phyloP scores from a whole-genome alignment of 2,329 filamentous ascomycete species.

The Curvularia eragrostidis region DNA sequence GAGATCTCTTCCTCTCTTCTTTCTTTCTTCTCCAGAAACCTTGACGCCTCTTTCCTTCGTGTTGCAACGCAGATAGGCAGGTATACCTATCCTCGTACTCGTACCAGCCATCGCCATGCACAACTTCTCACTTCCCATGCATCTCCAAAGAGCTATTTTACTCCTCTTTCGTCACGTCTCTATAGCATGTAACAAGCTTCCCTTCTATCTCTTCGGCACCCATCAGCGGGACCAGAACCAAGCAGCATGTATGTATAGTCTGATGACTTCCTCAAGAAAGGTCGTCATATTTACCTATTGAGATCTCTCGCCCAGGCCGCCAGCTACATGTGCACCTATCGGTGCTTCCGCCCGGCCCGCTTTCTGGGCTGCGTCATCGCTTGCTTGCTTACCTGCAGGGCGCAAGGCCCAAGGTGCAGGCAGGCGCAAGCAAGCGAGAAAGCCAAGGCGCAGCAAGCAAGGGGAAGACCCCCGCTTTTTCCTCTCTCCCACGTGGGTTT shows the following conservation, averaged over 20 bases:
- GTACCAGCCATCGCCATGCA: background rate
- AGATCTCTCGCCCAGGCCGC: background rate
- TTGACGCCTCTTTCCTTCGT: background rate
- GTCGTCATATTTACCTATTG: background rate
- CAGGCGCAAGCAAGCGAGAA: background rate
- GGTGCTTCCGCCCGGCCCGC: background rate
- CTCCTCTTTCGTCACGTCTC: background rate
- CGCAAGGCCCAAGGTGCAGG: too few species aligned
- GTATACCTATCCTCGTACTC: background rate
- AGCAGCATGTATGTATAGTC: background rate
- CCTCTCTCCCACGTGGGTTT: background rate
- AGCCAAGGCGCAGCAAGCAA: background rate
- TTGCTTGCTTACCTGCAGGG: background rate
- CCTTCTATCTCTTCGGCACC: background rate
- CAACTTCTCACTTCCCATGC: background rate
- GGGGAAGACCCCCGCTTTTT: too few species aligned
- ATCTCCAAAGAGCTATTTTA: background rate
- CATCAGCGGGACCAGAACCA: background rate
- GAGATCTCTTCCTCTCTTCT: too few species aligned
- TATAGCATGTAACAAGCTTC: background rate
- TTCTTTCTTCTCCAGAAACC: background rate
- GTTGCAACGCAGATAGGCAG: background rate
- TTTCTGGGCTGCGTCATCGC: background rate
- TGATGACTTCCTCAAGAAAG: background rate
- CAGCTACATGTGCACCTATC: background rate